phyloP scores from a whole-genome alignment of 495 filamentous ascomycete species.

The Lasiosphaeria miniovina region DNA sequence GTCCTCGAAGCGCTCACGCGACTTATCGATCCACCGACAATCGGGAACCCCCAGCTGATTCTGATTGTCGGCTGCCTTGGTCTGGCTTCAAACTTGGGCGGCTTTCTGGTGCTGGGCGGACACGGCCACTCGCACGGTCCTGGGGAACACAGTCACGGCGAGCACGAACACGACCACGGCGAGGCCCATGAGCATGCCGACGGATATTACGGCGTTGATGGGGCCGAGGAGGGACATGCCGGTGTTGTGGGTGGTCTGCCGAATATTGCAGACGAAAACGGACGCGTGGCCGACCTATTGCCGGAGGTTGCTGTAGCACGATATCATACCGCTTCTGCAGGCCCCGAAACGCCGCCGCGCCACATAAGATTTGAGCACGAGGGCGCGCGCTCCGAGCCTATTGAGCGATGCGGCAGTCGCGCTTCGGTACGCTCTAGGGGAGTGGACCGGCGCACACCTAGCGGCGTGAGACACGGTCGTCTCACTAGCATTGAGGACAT shows the following conservation, averaged over 20 bases:
- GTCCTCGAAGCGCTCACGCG: conserved; percentile 90
- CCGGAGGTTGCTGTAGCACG: conserved; percentile 43
- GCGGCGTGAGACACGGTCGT: conserved; percentile 48
- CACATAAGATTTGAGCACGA: conserved; percentile 34
- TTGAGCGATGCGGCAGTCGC: conserved; percentile 30
- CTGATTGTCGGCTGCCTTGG: conserved; percentile 84
- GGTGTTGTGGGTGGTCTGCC: conserved; percentile 15
- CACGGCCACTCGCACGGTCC: conserved; percentile 83
- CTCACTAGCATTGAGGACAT: conserved; percentile 66
- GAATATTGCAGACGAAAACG: conserved; percentile 31
- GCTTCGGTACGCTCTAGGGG: conserved; percentile 31
- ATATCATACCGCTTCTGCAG: conserved; percentile 17
- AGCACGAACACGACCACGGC: conserved; percentile 55
- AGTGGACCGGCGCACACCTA: conserved; percentile 52
- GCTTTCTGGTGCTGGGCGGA: conserved; percentile 85
- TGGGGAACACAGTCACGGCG: conserved; percentile 45
- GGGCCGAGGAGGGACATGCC: conserved; percentile 30
- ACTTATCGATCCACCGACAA: conserved; percentile 82
- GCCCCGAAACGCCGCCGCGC: conserved; percentile 28
- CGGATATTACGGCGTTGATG: conserved; percentile 27
- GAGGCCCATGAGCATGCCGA: conserved; percentile 39
- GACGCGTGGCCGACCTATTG: conserved; percentile 40
- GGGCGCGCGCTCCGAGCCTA: conserved; percentile 12
- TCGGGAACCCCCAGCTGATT: conserved; percentile 78
- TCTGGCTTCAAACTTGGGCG: conserved; percentile 85